Evolutionary conservation across 495 filamentous ascomycete species (phyloP).

Genomic region (Diplogelasinospora grovesii): DNA sequence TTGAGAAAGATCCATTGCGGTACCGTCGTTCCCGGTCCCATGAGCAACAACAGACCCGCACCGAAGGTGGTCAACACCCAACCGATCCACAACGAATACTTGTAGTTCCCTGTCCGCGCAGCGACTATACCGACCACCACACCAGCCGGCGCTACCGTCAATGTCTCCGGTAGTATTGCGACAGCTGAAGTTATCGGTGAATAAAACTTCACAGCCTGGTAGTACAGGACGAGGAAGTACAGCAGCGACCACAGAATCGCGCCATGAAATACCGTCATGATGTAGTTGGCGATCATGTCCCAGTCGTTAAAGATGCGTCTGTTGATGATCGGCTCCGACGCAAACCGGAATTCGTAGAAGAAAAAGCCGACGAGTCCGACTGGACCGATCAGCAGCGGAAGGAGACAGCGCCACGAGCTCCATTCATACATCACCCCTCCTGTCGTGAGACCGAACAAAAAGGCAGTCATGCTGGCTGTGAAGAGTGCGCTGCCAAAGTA

Average conservation of each 20-base stretch:
- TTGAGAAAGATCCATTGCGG: constrained; percentile 46
- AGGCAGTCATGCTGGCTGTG: constrained; percentile 31
- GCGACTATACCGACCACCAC: constrained; percentile 29
- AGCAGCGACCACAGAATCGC: constrained; percentile 42
- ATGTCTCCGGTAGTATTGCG: constrained; percentile 51
- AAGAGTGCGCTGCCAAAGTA: constrained; percentile 52
- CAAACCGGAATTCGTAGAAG: constrained; percentile 41
- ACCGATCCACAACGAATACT: constrained; percentile 48
- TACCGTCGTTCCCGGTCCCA: constrained; percentile 36
- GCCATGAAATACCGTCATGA: constrained; percentile 45
- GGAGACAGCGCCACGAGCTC: constrained; percentile 42
- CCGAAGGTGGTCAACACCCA: constrained; percentile 42
- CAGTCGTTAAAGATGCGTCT: constrained; percentile 33
- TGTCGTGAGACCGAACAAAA: constrained; percentile 48
- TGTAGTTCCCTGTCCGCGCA: constrained; percentile 34
- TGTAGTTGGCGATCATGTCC: constrained; percentile 28
- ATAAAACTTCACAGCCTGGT: constrained; percentile 52
- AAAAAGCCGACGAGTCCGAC: constrained; percentile 34
- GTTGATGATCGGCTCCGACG: constrained; percentile 37
- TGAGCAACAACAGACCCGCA: constrained; percentile 42
- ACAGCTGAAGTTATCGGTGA: constrained; percentile 50
- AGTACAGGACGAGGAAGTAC: constrained; percentile 59
- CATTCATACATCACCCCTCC: constrained; percentile 49
- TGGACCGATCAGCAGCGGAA: constrained; percentile 47
- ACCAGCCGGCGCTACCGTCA: constrained; percentile 29